phyloP scores from a whole-genome alignment of 2,329 filamentous ascomycete genomes.

The Rhynchosporium graminicola region DNA sequence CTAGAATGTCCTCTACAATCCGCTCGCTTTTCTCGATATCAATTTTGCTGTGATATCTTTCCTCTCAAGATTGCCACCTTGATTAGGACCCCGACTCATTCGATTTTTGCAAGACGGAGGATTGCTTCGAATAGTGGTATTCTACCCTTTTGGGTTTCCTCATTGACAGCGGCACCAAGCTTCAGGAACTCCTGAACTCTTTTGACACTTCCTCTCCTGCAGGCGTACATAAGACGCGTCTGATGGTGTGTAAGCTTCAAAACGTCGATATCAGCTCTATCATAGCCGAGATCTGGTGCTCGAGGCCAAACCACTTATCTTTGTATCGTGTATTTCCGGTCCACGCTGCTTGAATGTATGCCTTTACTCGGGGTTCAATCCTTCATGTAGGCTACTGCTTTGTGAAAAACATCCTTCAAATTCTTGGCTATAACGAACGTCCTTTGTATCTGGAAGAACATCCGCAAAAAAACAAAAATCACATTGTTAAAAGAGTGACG shows the following conservation, averaged over 20 bases:
- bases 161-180: slow-evolving; percentile 22
- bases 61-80: background rate
- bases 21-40: slow-evolving; percentile 7
- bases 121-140: slow-evolving; percentile 27
- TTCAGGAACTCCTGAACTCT: slow-evolving; percentile 34
- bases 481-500: too few species aligned
- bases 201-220: slow-evolving; percentile 36
- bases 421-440: too few species aligned
- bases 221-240: slow-evolving; percentile 41
- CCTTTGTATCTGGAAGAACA: slow-evolving; percentile 1
- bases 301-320: slow-evolving; percentile 29
- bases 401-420: slow-evolving; percentile 11
- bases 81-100: background rate
- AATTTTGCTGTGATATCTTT: background rate
- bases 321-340: slow-evolving; percentile 20
- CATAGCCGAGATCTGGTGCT: slow-evolving; percentile 17
- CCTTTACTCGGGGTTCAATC: slow-evolving; percentile 20
- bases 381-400: slow-evolving; percentile 23
- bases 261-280: slow-evolving; percentile 18
- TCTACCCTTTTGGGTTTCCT: slow-evolving; percentile 18
- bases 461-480: background rate
- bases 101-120: background rate
- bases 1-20: slow-evolving; percentile 23
- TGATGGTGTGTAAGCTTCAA: slow-evolving; percentile 34
- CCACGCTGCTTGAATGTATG: slow-evolving; percentile 30